Conservation (phyloP, 1,284 basidiomycete genomes). For the Kalmanozyma brasiliensis region DNA sequence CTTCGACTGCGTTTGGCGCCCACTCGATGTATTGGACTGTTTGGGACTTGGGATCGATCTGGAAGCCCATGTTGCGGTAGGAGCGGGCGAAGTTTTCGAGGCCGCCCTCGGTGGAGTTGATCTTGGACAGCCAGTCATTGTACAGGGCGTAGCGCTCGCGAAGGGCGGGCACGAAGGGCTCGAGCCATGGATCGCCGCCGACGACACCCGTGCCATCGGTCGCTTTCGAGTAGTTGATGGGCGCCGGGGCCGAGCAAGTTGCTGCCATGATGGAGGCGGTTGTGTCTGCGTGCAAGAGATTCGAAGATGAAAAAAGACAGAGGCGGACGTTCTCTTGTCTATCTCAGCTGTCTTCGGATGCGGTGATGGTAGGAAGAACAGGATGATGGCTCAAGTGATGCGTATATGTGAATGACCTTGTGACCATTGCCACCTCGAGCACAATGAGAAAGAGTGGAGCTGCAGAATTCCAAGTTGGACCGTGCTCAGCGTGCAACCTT, state of each 20-base stretch:
- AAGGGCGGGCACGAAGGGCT: conserved; percentile 58
- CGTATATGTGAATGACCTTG: no score
- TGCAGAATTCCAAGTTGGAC: no score
- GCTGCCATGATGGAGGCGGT: conserved; percentile 10
- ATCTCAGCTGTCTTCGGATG: no score
- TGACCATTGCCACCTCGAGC: no score
- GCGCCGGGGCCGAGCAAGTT: conserved; percentile 14
- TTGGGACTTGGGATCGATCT: conserved; percentile 75
- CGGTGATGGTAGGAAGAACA: no score
- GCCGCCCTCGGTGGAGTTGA: conserved; percentile 70
- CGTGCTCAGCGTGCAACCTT: no score
- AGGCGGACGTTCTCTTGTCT: no score
- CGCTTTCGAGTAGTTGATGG: conserved; percentile 57
- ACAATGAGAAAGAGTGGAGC: no score
- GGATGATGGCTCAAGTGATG: no score
- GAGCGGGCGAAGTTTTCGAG: conserved; percentile 88
- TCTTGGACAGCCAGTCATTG: conserved; percentile 51
- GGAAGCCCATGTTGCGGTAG: conserved; percentile 86
- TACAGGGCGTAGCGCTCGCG: conserved; percentile 54
- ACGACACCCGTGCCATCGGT: conserved; percentile 62
- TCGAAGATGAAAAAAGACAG: no score
- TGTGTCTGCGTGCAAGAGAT: no score
- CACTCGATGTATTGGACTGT: conserved; percentile 90
- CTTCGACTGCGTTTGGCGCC: conserved; percentile 88
- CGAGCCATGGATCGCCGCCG: conserved; percentile 62